Conservation (phyloP, 139 green algal species). For the Chlorella vulgaris region DNA sequence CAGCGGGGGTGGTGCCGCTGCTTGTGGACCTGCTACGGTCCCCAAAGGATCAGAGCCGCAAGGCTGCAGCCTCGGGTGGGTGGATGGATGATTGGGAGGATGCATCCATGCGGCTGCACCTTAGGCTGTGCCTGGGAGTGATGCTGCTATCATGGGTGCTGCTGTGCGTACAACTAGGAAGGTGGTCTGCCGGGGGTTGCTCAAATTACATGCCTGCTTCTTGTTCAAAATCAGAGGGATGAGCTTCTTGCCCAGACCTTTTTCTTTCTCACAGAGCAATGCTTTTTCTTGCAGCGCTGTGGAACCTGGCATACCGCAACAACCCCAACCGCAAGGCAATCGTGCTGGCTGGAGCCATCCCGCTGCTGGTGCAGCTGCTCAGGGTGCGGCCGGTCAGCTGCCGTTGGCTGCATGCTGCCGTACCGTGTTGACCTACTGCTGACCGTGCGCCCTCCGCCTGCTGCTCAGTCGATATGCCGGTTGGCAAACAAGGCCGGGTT, state of each 20-base stretch:
- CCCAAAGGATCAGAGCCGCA: slow-evolving; percentile 14
- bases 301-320: slow-evolving; percentile 45
- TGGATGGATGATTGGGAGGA: not conserved
- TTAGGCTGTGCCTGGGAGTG: no score
- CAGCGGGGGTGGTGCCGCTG: slow-evolving; percentile 11
- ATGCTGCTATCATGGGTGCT: no score
- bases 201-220: no score
- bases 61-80: slow-evolving; percentile 22
- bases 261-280: no score
- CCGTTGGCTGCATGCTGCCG: no score
- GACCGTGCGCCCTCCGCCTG: no score
- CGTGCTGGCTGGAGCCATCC: slow-evolving; percentile 20
- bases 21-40: slow-evolving; percentile 38
- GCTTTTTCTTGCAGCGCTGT: slow-evolving; percentile 1
- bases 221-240: no score
- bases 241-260: no score
- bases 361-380: slow-evolving; percentile 28
- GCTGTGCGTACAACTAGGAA: no score
- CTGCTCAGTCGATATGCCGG: no score
- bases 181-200: not conserved
- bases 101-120: not conserved
- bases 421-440: no score
- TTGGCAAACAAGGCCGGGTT: no score
- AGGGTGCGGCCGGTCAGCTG: not conserved
- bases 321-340: slow-evolving; percentile 27